A percentile compares a stretch with the other conserved stretches of the same genome.
These are phyloP conservation scores for Hirschfeldia incana DNA, from an alignment of 345 rosid species.

Conservation along the genomic window DNA sequence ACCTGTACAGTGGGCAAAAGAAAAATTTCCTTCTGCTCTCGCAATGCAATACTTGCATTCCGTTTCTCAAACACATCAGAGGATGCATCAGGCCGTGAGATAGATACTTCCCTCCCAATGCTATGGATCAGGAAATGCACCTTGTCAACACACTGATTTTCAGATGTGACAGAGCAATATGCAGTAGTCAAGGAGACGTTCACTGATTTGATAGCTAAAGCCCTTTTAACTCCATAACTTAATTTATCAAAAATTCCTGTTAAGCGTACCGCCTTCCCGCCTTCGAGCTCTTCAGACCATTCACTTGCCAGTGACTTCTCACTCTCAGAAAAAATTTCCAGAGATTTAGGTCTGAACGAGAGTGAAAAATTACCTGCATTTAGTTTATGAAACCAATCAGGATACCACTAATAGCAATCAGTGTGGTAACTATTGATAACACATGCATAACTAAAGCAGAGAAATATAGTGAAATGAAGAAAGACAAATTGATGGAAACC, in stretches of 20 bases:
- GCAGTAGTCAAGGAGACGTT: constrained; percentile 71
- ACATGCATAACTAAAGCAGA: constrained; percentile 9
- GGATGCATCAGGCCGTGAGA: constrained; percentile 57
- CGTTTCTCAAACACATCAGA: constrained; percentile 45
- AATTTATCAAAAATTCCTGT: constrained; percentile 84
- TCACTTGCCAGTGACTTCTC: constrained; percentile 54
- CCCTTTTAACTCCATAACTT: constrained; percentile 71
- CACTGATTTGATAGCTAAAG: constrained; percentile 59
- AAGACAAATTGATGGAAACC: constrained; percentile 7
- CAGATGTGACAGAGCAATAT: constrained; percentile 58
- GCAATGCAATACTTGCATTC: constrained; percentile 58
- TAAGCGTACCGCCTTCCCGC: constrained; percentile 83
- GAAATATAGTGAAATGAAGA: constrained; percentile 17
- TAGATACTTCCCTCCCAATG: constrained; percentile 70
- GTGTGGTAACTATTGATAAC: constrained; percentile 7
- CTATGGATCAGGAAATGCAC: constrained; percentile 85
- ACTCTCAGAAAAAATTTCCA: constrained; percentile 45
- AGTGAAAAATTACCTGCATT: constrained; percentile 85
- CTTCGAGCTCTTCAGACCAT: constrained; percentile 90
- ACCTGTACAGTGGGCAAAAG: constrained; percentile 86
- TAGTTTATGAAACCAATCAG: constrained; percentile 19
- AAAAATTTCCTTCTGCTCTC: constrained; percentile 83
- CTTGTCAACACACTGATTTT: constrained; percentile 44
- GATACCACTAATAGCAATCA: constrained; percentile 1
- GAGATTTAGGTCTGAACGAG: constrained; percentile 80